Evolutionary conservation across 2,329 filamentous ascomycete species (phyloP).

Genomic region (Aspergillus transmontanensis): DNA sequence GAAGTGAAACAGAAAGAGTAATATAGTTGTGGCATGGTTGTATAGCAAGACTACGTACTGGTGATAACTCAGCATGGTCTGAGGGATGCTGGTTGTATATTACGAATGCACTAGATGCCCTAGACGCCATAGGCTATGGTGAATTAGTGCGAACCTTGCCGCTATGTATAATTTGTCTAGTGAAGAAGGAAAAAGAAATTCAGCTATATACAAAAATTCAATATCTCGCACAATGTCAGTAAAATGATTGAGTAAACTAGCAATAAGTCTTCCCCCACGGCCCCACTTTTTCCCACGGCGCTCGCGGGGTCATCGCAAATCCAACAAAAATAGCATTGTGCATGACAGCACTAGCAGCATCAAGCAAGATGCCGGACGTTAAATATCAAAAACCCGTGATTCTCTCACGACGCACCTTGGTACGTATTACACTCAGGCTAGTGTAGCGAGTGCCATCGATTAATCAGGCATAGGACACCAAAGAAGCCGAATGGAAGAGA

Average conservation of each 20-base stretch:
- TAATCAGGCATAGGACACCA: slow-evolving; percentile 30
- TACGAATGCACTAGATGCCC: not conserved
- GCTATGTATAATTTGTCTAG: too few species aligned
- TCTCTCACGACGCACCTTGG: not conserved
- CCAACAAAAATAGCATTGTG: not conserved
- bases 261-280: not conserved
- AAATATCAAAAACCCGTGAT: not conserved
- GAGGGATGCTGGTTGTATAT: not conserved
- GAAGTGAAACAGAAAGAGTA: not conserved
- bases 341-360: not conserved
- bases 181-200: too few species aligned
- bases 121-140: too few species aligned
- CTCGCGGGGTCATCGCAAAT: not conserved
- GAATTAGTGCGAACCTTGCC: too few species aligned
- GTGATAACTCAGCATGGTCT: not conserved
- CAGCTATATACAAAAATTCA: too few species aligned
- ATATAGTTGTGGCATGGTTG: not conserved
- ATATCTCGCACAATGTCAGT: too few species aligned
- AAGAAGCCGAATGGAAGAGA: slow-evolving; percentile 46
- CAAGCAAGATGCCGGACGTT: not conserved
- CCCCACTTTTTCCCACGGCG: not conserved
- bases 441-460: not conserved
- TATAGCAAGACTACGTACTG: not conserved
- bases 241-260: not conserved
- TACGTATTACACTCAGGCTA: not conserved